Conservation (phyloP, 75 land plant species). For the Selaginella tamariscina region DNA sequence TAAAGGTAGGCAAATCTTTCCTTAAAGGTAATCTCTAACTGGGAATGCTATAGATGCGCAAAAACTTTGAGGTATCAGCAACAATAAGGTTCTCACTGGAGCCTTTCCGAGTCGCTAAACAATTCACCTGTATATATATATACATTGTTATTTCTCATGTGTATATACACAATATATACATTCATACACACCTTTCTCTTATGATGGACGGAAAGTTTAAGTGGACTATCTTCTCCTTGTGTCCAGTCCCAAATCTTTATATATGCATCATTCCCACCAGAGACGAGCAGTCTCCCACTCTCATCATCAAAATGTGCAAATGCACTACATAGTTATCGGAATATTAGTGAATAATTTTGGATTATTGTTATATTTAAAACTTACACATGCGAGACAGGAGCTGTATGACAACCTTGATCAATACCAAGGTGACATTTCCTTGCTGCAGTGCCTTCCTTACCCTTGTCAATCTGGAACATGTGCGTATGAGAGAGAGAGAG, state of each 20-base stretch:
- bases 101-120: constrained; percentile 58
- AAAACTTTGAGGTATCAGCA: constrained; percentile 69
- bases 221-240: constrained; percentile 13
- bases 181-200: constrained; percentile 46
- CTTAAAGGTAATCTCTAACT: too few species aligned
- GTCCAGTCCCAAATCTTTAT: constrained; percentile 87
- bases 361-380: constrained; percentile 12
- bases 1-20: too few species aligned
- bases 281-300: constrained; percentile 50
- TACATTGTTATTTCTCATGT: background rate
- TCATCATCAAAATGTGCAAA: constrained; percentile 77
- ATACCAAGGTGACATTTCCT: constrained; percentile 34
- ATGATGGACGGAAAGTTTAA: constrained; percentile 29
- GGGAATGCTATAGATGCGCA: constrained; percentile 39
- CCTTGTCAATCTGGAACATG: too few species aligned
- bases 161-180: background rate
- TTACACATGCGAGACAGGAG: constrained; percentile 74
- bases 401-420: constrained; percentile 50
- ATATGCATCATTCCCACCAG: constrained; percentile 71
- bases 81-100: constrained; percentile 69
- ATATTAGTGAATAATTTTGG: background rate
- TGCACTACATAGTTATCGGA: constrained; percentile 38
- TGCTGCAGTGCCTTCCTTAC: constrained; percentile 21
- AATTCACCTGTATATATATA: constrained; percentile 52
- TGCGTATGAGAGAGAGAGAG: too few species aligned